These are phyloP conservation scores for Phlebiopsis flavidoalba DNA, from an alignment of 768 basidiomycete genomes.

Conservation along the genomic window DNA sequence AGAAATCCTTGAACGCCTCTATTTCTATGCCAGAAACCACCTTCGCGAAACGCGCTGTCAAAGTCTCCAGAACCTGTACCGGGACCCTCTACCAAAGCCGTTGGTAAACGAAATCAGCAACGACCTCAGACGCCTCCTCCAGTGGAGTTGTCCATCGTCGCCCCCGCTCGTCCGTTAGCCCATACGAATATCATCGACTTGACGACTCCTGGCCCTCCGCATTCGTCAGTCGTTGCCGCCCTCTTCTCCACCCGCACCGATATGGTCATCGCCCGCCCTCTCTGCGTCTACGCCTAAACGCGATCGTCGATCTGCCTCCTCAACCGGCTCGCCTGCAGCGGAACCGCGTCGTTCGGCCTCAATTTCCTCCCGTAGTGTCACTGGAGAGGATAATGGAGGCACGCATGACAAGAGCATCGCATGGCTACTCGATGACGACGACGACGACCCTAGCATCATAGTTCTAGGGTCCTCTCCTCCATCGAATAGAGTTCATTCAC, in stretches of 20 bases:
- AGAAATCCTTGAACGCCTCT: background rate
- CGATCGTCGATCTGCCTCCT: background rate
- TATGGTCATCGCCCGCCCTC: background rate
- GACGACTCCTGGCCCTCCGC: background rate
- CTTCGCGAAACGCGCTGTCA: background rate
- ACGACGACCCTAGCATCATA: conserved; percentile 45
- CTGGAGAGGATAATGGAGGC: conserved; percentile 1
- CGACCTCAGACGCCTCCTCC: conserved; percentile 1
- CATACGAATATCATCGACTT: background rate
- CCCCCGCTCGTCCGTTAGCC: background rate
- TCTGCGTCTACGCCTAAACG: background rate
- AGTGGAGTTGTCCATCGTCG: conserved; percentile 10
- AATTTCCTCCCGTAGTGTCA: conserved; percentile 11
- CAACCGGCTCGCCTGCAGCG: background rate
- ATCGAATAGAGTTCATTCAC: background rate
- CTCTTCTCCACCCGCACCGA: background rate
- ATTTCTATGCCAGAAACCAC: background rate
- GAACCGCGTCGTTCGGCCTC: conserved; percentile 8
- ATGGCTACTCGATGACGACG: conserved; percentile 59
- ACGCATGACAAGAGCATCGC: conserved; percentile 41
- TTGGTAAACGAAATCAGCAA: background rate
- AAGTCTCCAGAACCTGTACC: too few relatives aligned
- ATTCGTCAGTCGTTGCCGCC: background rate
- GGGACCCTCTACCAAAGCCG: too few relatives aligned
- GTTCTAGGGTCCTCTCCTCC: conserved; percentile 49